These are phyloP conservation scores for Huiozyma sinensis DNA, from an alignment of 805 yeast genomes.

Conservation along the genomic window DNA sequence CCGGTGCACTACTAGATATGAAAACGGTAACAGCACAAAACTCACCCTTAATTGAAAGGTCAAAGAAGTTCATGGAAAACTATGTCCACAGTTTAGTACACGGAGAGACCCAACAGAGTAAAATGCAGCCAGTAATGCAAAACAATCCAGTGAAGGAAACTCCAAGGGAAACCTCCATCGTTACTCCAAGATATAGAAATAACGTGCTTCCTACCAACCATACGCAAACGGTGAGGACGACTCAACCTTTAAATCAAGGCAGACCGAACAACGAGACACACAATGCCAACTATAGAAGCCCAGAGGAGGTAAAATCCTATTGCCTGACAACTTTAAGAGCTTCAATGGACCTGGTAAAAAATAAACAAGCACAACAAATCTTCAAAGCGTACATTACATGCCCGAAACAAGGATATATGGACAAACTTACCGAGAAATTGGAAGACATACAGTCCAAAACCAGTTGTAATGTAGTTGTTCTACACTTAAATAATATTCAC, in stretches of 20 bases:
- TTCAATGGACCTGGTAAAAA: constrained; percentile 16
- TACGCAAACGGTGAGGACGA: no score
- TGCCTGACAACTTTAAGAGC: constrained; percentile 23
- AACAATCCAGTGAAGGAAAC: no score
- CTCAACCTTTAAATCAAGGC: background rate
- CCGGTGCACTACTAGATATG: constrained; percentile 13
- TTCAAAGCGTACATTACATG: constrained; percentile 24
- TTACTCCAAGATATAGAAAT: no score
- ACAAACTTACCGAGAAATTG: constrained; percentile 19
- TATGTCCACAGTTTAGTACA: background rate
- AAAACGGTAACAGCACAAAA: constrained; percentile 7
- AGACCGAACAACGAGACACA: background rate
- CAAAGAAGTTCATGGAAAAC: constrained; percentile 2
- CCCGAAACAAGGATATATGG: constrained; percentile 24
- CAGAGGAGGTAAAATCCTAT: constrained; percentile 23
- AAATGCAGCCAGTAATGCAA: background rate
- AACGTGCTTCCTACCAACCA: no score
- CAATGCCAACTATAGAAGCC: constrained; percentile 2
- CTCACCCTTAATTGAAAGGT: constrained; percentile 10
- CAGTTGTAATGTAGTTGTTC: constrained; percentile 26
- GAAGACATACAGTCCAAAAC: constrained; percentile 24
- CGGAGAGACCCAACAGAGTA: background rate
- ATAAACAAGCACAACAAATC: constrained; percentile 24
- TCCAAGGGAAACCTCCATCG: no score
- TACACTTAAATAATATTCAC: constrained; percentile 26